These are phyloP conservation scores for Neurospora africana DNA, from an alignment of 495 filamentous ascomycete species.

Conservation along the genomic window DNA sequence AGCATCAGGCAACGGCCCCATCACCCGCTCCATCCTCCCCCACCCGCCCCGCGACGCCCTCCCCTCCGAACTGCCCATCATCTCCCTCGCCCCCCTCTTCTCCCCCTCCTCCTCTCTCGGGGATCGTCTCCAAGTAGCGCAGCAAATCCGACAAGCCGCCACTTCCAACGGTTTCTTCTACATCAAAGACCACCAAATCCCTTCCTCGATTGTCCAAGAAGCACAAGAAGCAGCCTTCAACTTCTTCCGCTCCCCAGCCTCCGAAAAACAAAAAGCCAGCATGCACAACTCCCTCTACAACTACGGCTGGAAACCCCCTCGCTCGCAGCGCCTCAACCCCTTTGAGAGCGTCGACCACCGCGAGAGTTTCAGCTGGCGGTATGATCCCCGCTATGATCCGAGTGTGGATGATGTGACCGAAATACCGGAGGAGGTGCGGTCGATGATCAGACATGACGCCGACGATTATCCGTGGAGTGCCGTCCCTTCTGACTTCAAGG, in stretches of 20 bases:
- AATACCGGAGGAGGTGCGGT: slow-evolving; percentile 25
- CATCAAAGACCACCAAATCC: slow-evolving; percentile 42
- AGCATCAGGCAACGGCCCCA: slow-evolving; percentile 29
- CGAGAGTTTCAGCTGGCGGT: slow-evolving; percentile 35
- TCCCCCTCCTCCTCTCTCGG: slow-evolving; percentile 14
- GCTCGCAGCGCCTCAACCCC: slow-evolving; percentile 23
- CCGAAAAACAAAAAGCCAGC: slow-evolving; percentile 29
- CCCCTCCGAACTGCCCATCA: slow-evolving; percentile 41
- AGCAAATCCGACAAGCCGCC: slow-evolving; percentile 31
- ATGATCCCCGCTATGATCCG: slow-evolving; percentile 37
- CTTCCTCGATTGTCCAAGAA: slow-evolving; percentile 24
- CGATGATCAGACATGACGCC: slow-evolving; percentile 31
- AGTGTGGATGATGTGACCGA: slow-evolving; percentile 22
- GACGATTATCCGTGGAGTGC: slow-evolving; percentile 41
- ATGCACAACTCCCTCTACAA: slow-evolving; percentile 19
- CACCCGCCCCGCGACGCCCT: slow-evolving; percentile 28
- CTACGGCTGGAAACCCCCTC: slow-evolving; percentile 15
- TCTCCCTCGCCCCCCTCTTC: slow-evolving; percentile 32
- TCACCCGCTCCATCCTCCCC: slow-evolving; percentile 26
- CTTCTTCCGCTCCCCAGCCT: slow-evolving; percentile 37
- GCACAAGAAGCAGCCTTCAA: slow-evolving; percentile 18
- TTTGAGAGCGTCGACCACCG: slow-evolving; percentile 27
- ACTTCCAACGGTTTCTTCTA: slow-evolving; percentile 39
- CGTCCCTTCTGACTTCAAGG: slow-evolving; percentile 32
- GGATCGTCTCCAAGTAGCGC: slow-evolving; percentile 26